Evolutionary conservation across 148 eudicot genomes (phyloP).

Genomic region (Arctostaphylos glauca): DNA sequence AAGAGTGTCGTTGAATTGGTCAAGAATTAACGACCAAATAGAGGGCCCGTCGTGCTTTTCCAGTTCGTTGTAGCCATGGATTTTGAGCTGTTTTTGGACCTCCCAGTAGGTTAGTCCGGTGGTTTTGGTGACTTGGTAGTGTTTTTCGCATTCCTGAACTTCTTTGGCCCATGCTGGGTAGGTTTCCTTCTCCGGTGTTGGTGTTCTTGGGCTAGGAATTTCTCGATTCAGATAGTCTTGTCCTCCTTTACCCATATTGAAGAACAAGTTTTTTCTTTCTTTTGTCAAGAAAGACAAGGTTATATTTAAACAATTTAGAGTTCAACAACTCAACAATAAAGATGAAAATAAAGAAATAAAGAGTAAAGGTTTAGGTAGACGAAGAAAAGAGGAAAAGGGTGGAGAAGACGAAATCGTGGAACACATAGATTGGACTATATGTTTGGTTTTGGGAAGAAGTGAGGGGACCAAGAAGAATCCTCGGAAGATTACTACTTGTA

Average conservation of each 20-base stretch:
- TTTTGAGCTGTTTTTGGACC: conserved; percentile 16
- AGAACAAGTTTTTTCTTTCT: neutral
- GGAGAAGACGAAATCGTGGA: neutral
- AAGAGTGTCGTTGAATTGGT: conserved; percentile 30
- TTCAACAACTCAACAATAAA: too few species aligned
- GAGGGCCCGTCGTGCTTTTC: conserved; percentile 36
- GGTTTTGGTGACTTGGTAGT: conserved; percentile 3
- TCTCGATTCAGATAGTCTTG: conserved; percentile 14
- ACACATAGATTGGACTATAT: neutral
- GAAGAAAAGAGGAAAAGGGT: neutral
- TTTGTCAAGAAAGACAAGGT: neutral
- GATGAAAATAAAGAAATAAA: neutral
- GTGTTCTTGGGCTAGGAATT: neutral
- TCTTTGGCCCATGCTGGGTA: conserved; percentile 28
- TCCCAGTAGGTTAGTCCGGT: conserved; percentile 14
- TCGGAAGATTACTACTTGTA: neutral
- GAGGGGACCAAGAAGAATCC: conserved; percentile 5
- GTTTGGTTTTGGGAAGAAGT: neutral
- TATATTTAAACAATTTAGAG: too few species aligned
- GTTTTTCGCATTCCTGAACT: conserved; percentile 20
- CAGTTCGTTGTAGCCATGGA: conserved; percentile 25
- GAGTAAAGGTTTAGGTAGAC: neutral
- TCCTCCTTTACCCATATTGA: conserved; percentile 28
- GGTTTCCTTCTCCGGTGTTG: neutral
- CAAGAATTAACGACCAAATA: conserved; percentile 18